Evolutionary conservation across 495 filamentous ascomycete genomes (phyloP).

Genomic region (Jackrogersella minutella): DNA sequence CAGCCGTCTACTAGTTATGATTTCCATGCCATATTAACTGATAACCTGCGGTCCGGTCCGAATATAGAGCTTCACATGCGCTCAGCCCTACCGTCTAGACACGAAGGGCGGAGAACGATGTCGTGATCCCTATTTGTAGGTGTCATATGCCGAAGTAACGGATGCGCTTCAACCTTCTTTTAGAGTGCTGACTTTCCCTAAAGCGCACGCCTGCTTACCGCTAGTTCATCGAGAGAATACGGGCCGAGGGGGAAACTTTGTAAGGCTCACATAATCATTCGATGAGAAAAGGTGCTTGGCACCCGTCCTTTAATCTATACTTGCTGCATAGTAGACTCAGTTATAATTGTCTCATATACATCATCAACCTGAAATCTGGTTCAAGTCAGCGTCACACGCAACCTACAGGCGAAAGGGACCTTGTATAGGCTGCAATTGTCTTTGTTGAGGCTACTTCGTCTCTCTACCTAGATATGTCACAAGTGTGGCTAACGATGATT

Average conservation of each 20-base stretch:
- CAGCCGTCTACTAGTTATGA: no score
- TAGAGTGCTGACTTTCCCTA: slow-evolving; percentile 36
- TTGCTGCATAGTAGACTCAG: neutral
- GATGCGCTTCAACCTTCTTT: slow-evolving; percentile 8
- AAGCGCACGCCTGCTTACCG: neutral
- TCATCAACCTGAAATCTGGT: slow-evolving; percentile 2
- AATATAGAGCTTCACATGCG: slow-evolving; percentile 20
- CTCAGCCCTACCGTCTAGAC: slow-evolving; percentile 31
- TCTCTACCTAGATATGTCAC: slow-evolving; percentile 7
- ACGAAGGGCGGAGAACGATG: neutral
- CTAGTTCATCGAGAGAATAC: slow-evolving; percentile 9
- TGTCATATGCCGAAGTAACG: slow-evolving; percentile 8
- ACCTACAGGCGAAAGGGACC: slow-evolving; percentile 4
- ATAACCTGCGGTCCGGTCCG: slow-evolving; percentile 19
- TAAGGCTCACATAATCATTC: slow-evolving; percentile 4
- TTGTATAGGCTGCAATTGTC: slow-evolving; percentile 30
- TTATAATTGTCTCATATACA: slow-evolving; percentile 1
- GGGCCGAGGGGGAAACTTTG: slow-evolving; percentile 12
- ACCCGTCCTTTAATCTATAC: neutral
- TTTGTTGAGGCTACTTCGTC: slow-evolving; percentile 36
- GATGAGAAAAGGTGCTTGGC: slow-evolving; percentile 28
- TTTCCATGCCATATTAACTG: no score
- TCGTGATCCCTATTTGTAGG: slow-evolving; percentile 4
- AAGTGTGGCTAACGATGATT: slow-evolving; percentile 32
- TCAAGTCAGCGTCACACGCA: slow-evolving; percentile 31